phyloP scores from a whole-genome alignment of 305 asterid species.

The Fraxinus albicans region DNA sequence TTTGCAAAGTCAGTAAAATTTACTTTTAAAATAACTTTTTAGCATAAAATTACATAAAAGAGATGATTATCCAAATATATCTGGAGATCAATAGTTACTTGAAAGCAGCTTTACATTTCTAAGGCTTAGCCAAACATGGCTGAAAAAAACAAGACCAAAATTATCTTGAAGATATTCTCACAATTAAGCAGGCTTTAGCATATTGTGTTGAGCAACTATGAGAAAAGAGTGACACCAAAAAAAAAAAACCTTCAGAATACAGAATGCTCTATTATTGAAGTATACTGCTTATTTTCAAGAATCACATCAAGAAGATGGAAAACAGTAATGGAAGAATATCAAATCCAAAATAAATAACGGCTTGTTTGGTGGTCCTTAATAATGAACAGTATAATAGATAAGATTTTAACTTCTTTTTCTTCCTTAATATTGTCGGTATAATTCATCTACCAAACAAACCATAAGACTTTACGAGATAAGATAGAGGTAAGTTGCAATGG shows the following conservation, averaged over 20 bases:
- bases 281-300: neutral
- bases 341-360: neutral
- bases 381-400: neutral
- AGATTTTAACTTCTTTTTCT: neutral
- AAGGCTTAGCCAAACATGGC: neutral
- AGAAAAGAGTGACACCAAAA: neutral
- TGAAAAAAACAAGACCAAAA: neutral
- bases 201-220: neutral
- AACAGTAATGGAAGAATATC: conserved; percentile 1
- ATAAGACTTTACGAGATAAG: neutral
- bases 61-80: neutral
- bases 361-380: neutral
- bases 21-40: neutral
- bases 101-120: neutral
- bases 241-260: neutral
- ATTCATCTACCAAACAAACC: neutral
- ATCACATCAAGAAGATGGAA: conserved; percentile 25
- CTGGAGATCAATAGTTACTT: neutral
- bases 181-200: neutral
- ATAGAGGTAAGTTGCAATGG: conserved; percentile 13
- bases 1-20: neutral
- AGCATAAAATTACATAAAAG: neutral
- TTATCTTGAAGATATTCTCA: neutral
- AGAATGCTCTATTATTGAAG: neutral
- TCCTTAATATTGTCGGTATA: neutral